phyloP scores from a whole-genome alignment of 163 green algal species.

The Coccomyxa subellipsoidea region DNA sequence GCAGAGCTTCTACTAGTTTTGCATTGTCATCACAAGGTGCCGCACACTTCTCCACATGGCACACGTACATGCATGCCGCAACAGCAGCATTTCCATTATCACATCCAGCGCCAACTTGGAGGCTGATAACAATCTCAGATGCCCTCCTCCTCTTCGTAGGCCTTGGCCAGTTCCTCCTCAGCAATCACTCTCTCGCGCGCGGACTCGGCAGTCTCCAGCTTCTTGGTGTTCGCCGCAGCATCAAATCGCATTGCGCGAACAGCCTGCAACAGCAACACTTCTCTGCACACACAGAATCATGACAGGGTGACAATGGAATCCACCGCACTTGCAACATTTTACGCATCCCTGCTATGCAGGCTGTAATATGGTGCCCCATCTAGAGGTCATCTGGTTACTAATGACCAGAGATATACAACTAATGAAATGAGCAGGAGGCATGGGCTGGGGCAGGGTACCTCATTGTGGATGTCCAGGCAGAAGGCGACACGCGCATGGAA shows the following conservation, averaged over 20 bases:
- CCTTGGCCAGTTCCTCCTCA: constrained; percentile 53
- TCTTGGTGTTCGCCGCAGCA: constrained; percentile 40
- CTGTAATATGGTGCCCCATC: not conserved
- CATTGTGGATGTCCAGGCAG: constrained; percentile 98
- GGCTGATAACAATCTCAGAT: not conserved
- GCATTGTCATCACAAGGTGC: not conserved
- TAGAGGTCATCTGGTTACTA: too few species aligned
- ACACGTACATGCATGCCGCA: not conserved
- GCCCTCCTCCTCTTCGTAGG: constrained; percentile 36
- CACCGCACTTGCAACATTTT: not conserved
- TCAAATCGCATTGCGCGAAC: constrained; percentile 75
- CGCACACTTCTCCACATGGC: not conserved
- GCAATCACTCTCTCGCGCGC: constrained; percentile 41
- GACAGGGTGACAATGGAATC: not conserved
- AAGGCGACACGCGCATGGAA: constrained; percentile 98
- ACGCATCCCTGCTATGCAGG: too few species aligned
- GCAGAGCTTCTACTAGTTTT: not conserved
- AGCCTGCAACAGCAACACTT: constrained; percentile 26
- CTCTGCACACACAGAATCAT: not conserved
- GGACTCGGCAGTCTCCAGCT: constrained; percentile 48
- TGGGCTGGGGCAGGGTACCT: constrained; percentile 49
- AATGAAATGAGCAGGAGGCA: not conserved
- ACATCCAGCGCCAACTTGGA: not conserved
- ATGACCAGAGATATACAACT: too few species aligned
- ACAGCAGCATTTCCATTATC: not conserved